Base-by-base conservation (phyloP, 768 basidiomycete genomes). In the Tylopilus vinaceipallidus region DNA sequence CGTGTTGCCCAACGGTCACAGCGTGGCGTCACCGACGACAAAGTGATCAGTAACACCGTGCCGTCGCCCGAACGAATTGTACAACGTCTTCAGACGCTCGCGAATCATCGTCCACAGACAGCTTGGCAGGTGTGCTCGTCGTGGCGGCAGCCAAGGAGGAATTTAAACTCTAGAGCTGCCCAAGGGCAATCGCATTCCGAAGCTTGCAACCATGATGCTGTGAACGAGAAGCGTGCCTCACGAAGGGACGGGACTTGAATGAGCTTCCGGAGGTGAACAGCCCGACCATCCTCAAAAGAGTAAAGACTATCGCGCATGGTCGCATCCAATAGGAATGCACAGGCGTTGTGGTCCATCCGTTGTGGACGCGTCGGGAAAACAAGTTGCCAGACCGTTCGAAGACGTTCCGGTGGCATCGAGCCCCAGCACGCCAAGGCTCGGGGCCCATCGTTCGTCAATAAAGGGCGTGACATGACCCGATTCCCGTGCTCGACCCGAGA, bases 141-240 rank as follows among this genome's bases (percentile, higher is more conserved):
- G 27, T 36, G 46, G 40, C 20, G 29, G 33, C n/a, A n/a, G 55
- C 47, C 55, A 57, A 57, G 58, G 47, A 30, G 12, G 24, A 32
- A 27, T 16, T 16, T 29, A 49, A 34, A 23, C 42, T 52, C 58
- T 33, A 46, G 49, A 42, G 36, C 27, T 20, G 36, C 23, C 38
- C 35, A 43, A 30, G 40, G 45, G 32, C 12, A 42, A 38, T 6
- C 17, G 23, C 30, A 20, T 19, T 22, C 40, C 46, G 16, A 40
- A 24, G 16, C 29, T 6, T 23, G 47, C 42, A 60, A 50, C 30
- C 24, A 8, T 36, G 37, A 48, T 46, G 40, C 54, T 47, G n/a
- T 34, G 30, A 49, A 48, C 26, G 42, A 39, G 27, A 32, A 35
- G 24, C 13, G 27, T 20, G 6, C 7, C 13, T 24, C 9, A 14